Percentiles rank a stretch among this genome's conserved stretches.
Evolutionary conservation across 345 rosid genomes (phyloP).

Genomic region (Aurinia saxatilis): DNA sequence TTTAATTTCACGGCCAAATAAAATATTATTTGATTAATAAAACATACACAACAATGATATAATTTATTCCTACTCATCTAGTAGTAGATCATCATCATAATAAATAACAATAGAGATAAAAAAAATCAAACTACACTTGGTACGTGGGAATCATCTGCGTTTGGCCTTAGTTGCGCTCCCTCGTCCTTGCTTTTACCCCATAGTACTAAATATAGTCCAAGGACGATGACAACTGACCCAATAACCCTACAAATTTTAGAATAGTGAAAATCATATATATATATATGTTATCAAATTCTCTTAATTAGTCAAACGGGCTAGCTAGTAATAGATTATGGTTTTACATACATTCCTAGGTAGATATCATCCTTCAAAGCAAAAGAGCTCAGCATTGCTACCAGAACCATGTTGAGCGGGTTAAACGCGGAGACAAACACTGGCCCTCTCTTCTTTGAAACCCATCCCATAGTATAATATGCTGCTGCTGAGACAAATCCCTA

Average conservation of each 20-base stretch:
- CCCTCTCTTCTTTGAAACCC: slow-evolving; percentile 43
- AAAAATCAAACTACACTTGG: too few species aligned
- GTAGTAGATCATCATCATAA: too few species aligned
- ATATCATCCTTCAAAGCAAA: slow-evolving; percentile 38
- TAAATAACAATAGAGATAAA: too few species aligned
- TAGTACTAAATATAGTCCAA: slow-evolving; percentile 33
- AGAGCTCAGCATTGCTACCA: slow-evolving; percentile 48
- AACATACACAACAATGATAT: too few species aligned
- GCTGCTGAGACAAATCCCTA: slow-evolving; percentile 62
- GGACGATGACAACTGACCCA: slow-evolving; percentile 33
- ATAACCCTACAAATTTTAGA: slow-evolving; percentile 23
- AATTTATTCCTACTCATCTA: too few species aligned
- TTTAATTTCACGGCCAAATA: too few species aligned
- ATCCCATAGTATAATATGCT: slow-evolving; percentile 42
- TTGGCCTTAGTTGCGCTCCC: slow-evolving; percentile 2
- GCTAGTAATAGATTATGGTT: background rate
- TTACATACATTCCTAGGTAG: slow-evolving; percentile 49
- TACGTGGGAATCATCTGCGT: too few species aligned
- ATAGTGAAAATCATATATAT: slow-evolving; percentile 1
- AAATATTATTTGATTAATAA: too few species aligned
- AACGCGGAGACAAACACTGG: slow-evolving; percentile 71
- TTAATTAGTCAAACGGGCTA: too few species aligned
- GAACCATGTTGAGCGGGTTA: slow-evolving; percentile 54
- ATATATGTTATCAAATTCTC: too few species aligned
- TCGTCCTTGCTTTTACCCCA: slow-evolving; percentile 42